Conservation (phyloP, 2,329 filamentous ascomycete species). For the Xylariaceae sp. region DNA sequence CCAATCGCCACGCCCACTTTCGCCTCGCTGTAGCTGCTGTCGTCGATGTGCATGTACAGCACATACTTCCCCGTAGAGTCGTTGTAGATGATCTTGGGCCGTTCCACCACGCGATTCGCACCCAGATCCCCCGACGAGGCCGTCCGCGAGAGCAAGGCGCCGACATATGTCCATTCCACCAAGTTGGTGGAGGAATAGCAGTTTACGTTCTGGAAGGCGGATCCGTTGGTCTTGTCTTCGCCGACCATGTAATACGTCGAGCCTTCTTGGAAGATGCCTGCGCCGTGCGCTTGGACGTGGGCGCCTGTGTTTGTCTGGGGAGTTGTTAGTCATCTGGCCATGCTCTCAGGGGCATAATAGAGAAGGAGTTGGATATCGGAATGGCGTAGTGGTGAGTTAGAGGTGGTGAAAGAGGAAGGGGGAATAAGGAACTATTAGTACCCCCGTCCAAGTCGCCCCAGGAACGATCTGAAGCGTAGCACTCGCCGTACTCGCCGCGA, state of each 20-base stretch:
- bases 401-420: not conserved
- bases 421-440: conserved; percentile 9
- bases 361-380: not conserved
- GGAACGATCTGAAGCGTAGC: conserved; percentile 30
- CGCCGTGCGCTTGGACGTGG: conserved; percentile 62
- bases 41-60: conserved; percentile 63
- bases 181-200: conserved; percentile 61
- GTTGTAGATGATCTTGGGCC: conserved; percentile 65
- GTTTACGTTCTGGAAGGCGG: conserved; percentile 58
- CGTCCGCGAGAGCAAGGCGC: conserved; percentile 51
- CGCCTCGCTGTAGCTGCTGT: conserved; percentile 53
- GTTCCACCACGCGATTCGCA: conserved; percentile 56
- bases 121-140: conserved; percentile 49
- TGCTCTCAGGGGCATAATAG: not conserved
- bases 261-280: conserved; percentile 54
- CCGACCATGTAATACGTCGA: conserved; percentile 62
- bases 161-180: conserved; percentile 58
- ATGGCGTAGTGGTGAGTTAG: not conserved
- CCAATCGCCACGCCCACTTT: conserved; percentile 59
- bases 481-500: conserved; percentile 21
- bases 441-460: conserved; percentile 29
- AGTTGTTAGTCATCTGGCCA: not conserved
- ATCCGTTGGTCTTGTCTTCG: conserved; percentile 62
- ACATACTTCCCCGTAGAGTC: conserved; percentile 56
- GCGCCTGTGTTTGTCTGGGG: conserved; percentile 25